Conservation (phyloP, 352 stramenopile genomes). For the Thraustochytrium striatum region DNA sequence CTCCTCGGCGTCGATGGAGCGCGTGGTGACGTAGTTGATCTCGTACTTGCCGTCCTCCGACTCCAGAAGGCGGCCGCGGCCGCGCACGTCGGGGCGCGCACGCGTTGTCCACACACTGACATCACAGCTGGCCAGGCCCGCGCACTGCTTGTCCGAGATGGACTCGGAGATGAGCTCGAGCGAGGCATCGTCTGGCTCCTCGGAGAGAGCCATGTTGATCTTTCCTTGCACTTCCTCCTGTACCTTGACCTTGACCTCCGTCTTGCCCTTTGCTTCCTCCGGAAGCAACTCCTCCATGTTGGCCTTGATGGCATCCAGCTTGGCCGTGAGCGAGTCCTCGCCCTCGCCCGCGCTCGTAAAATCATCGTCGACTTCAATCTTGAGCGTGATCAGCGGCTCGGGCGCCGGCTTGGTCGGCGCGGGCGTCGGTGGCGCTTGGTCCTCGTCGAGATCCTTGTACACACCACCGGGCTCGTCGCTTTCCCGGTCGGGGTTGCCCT, state of each 20-base stretch:
- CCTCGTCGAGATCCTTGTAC: background rate
- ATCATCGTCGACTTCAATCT: background rate
- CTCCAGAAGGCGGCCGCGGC: background rate
- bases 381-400: conserved; percentile 2
- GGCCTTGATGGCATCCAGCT: background rate
- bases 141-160: background rate
- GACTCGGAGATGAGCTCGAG: background rate
- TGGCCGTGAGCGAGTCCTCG: background rate
- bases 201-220: background rate
- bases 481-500: background rate
- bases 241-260: conserved; percentile 9
- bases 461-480: background rate
- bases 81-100: background rate
- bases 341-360: background rate
- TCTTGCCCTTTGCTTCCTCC: background rate
- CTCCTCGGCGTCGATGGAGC: too few relatives aligned
- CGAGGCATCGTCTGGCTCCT: background rate
- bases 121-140: background rate
- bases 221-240: background rate
- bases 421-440: background rate
- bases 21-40: conserved; percentile 11
- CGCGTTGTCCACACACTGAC: background rate
- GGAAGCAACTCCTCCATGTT: background rate
- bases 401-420: background rate
- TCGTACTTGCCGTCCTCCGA: background rate